A percentile compares a stretch with the other conserved stretches of the same genome.
These are phyloP conservation scores for Bruguiera sexangula DNA, from an alignment of 345 rosid species.

Conservation along the genomic window DNA sequence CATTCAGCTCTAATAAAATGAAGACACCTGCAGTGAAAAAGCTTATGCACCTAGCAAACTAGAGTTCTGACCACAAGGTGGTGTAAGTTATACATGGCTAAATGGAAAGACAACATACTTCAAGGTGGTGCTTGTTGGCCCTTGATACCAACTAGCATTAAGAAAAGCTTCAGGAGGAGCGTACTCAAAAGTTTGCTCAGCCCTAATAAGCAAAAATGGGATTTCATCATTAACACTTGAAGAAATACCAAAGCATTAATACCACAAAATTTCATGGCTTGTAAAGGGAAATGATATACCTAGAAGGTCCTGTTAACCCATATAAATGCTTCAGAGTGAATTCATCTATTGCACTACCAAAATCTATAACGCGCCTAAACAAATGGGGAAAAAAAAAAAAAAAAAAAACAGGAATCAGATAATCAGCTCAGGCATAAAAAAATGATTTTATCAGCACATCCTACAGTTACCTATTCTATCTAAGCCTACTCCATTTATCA, in stretches of 20 bases:
- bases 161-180: constrained; percentile 86
- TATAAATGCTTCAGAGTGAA: constrained; percentile 76
- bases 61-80: not conserved
- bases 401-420: constrained; percentile 21
- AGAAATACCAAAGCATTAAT: constrained; percentile 1
- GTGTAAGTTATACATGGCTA: not conserved
- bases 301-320: constrained; percentile 82
- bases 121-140: constrained; percentile 42
- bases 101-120: constrained; percentile 49
- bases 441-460: not conserved
- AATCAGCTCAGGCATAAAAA: not conserved
- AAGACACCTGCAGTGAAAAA: not conserved
- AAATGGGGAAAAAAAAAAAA: not conserved
- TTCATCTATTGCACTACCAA: constrained; percentile 89
- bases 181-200: constrained; percentile 85
- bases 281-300: constrained; percentile 41
- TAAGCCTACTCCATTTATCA: not conserved
- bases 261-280: constrained; percentile 7
- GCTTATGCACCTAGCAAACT: not conserved
- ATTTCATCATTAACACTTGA: not conserved
- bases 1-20: constrained; percentile 6
- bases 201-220: constrained; percentile 40
- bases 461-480: not conserved
- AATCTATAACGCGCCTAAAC: constrained; percentile 88
- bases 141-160: constrained; percentile 77